Evolutionary conservation across 176 grass and related monocot species (phyloP), one percentile per base, ranked within the genome.

Genomic region (Carex myosuroides): DNA sequence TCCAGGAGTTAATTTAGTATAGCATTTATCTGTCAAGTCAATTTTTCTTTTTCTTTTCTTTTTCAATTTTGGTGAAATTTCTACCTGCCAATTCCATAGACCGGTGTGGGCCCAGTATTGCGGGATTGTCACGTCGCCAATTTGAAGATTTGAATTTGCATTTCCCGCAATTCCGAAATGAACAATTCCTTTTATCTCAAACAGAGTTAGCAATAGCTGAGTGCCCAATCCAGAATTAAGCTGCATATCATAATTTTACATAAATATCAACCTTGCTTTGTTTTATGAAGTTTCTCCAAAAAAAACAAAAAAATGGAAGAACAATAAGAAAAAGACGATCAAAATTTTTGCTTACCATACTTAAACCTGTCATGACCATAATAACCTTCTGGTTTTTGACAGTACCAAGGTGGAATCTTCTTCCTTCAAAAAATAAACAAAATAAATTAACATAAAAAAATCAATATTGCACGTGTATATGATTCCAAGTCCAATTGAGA

Each of bases 301-400:
- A 37, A 57, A 16, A 37, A 57, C n/a, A 16, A 86, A 84, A 87
- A 64, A 39, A 44, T 44, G 42, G 42, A 44, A 60, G 60, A 57
- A 50, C 10, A 56, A 58, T 8, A 64, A 35, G 13, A 18, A 63
- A 62, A 39, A 37, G 16, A 66, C 29, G 6, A 3, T 21, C 5
- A 29, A 59, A 13, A 20, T 2, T 39, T 16, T 42, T 60, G 8
- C 26, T 14, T 94, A 92, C 91, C 90, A 91, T 95, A 89, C 88
- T 86, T 7, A 95, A 44, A 55, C 90, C 90, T 29, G 90, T 92
- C 93, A 95, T 95, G 52, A 95, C 90, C 76, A 95, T 86, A 13
- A 91, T 86, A 30, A 95, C 87, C 24, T 85, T 92, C 70, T 95
- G 80, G 39, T 76, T 72, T 44, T 85, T 88, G 16, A 95, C 70